Evolutionary conservation across 495 filamentous ascomycete genomes (phyloP).

Genomic region (Oleoguttula mirabilis): DNA sequence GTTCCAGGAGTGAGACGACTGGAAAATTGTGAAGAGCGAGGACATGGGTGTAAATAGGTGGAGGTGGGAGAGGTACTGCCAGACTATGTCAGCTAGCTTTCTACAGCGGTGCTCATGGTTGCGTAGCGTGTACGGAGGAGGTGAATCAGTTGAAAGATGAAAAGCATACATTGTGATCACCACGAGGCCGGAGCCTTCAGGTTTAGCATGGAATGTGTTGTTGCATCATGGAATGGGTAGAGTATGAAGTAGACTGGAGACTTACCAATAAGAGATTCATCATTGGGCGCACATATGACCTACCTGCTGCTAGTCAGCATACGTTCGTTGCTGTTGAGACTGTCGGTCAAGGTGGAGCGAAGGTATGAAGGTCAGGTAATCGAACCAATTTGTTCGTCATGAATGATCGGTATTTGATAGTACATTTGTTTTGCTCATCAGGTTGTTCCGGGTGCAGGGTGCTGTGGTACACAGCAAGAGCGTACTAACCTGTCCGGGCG

Average conservation of each 20-base stretch:
- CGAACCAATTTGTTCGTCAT: slow-evolving; percentile 44
- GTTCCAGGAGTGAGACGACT: slow-evolving; percentile 40
- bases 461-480: too few relatives aligned
- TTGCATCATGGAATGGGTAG: slow-evolving; percentile 47
- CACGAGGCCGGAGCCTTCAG: slow-evolving; percentile 60
- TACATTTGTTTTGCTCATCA: slow-evolving; percentile 46
- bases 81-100: too few relatives aligned
- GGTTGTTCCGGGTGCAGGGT: neutral
- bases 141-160: slow-evolving; percentile 87
- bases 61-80: too few relatives aligned
- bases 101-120: neutral
- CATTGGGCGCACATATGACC: too few relatives aligned
- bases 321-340: neutral
- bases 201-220: slow-evolving; percentile 81
- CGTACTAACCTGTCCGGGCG: too few relatives aligned
- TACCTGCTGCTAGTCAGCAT: neutral
- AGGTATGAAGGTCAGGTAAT: slow-evolving; percentile 34
- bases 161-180: slow-evolving; percentile 70
- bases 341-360: neutral
- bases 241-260: slow-evolving; percentile 16
- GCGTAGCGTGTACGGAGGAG: slow-evolving; percentile 9
- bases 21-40: neutral
- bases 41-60: neutral
- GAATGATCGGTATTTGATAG: slow-evolving; percentile 53
- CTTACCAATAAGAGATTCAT: slow-evolving; percentile 13